phyloP scores from a whole-genome alignment of 2,329 filamentous ascomycete species.

The Aspergillus carbonarius region DNA sequence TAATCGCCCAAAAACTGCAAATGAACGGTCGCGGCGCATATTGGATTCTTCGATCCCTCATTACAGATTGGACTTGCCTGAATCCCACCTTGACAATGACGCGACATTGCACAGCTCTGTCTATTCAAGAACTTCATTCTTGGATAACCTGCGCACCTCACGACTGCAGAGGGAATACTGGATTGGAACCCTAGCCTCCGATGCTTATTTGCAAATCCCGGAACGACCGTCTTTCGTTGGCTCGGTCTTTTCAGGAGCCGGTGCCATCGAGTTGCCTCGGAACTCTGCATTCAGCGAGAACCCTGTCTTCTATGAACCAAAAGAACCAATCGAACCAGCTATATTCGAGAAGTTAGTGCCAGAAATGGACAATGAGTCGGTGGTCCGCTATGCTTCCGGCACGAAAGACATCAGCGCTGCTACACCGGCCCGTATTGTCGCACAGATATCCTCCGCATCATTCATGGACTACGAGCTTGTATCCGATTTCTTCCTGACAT shows the following conservation, averaged over 20 bases:
- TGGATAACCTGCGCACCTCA: constrained; percentile 69
- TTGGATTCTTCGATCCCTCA: constrained; percentile 78
- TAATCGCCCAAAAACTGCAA: constrained; percentile 63
- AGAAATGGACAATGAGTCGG: constrained; percentile 75
- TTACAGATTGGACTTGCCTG: constrained; percentile 77
- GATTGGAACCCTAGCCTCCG: constrained; percentile 23
- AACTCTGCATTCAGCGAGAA: constrained; percentile 37
- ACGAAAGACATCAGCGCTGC: constrained; percentile 80
- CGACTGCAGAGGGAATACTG: constrained; percentile 49
- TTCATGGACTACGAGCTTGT: constrained; percentile 97
- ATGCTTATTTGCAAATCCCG: constrained; percentile 27
- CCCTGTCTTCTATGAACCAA: constrained; percentile 49
- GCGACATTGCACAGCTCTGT: constrained; percentile 78
- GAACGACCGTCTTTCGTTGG: constrained; percentile 36
- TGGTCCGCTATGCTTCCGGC: constrained; percentile 76
- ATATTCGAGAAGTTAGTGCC: constrained; percentile 82
- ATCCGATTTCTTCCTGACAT: constrained; percentile 97
- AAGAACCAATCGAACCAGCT: constrained; percentile 60
- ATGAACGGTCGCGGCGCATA: constrained; percentile 56
- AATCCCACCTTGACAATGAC: constrained; percentile 74
- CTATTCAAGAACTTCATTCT: constrained; percentile 64
- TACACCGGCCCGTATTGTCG: constrained; percentile 84
- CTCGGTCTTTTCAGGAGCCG: constrained; percentile 37
- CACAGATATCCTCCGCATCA: constrained; percentile 92
- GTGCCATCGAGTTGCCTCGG: constrained; percentile 33